Conservation (phyloP, 805 yeast species). For the Metschnikowia colocasiae region DNA sequence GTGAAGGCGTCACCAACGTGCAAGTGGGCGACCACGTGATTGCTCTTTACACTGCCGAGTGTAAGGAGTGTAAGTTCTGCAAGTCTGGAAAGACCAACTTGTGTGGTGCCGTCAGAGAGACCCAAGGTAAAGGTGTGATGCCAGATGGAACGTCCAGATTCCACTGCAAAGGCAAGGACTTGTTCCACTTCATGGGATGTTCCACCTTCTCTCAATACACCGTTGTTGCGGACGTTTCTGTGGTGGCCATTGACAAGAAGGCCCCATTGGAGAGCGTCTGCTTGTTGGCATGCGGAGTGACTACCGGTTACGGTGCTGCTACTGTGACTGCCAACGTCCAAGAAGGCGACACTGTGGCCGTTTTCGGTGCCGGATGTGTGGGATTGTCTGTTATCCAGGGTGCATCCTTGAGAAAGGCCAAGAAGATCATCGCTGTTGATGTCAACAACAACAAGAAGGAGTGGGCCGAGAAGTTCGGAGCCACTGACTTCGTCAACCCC, state of each 20-base stretch:
- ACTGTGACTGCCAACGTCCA: slow-evolving; percentile 87
- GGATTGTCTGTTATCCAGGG: slow-evolving; percentile 97
- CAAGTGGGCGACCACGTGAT: slow-evolving; percentile 92
- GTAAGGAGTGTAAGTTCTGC: slow-evolving; percentile 93
- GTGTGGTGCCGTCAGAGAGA: slow-evolving; percentile 92
- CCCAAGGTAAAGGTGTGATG: slow-evolving; percentile 98
- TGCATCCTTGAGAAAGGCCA: slow-evolving; percentile 78
- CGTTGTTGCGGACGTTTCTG: slow-evolving; percentile 95
- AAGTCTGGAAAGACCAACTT: slow-evolving; percentile 92
- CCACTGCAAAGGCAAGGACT: slow-evolving; percentile 75
- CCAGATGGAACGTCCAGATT: slow-evolving; percentile 97
- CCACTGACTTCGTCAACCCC: slow-evolving; percentile 93
- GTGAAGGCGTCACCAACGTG: slow-evolving; percentile 89
- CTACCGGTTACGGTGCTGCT: slow-evolving; percentile 98
- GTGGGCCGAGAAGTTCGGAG: slow-evolving; percentile 89
- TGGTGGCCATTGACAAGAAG: slow-evolving; percentile 81
- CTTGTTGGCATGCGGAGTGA: slow-evolving; percentile 95
- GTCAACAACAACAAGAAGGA: slow-evolving; percentile 77
- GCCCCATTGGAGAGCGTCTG: slow-evolving; percentile 87
- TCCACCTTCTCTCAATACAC: slow-evolving; percentile 97
- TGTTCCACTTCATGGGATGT: slow-evolving; percentile 96
- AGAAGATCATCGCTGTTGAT: slow-evolving; percentile 80
- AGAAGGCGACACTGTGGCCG: slow-evolving; percentile 90
- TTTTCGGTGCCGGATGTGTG: slow-evolving; percentile 97
- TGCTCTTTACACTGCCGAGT: slow-evolving; percentile 95